A percentile compares a stretch with the other conserved stretches of the same genome.
These are phyloP conservation scores for Pyrenochaeta sp. DNA, from an alignment of 2,329 filamentous ascomycete genomes.

Conservation along the genomic window DNA sequence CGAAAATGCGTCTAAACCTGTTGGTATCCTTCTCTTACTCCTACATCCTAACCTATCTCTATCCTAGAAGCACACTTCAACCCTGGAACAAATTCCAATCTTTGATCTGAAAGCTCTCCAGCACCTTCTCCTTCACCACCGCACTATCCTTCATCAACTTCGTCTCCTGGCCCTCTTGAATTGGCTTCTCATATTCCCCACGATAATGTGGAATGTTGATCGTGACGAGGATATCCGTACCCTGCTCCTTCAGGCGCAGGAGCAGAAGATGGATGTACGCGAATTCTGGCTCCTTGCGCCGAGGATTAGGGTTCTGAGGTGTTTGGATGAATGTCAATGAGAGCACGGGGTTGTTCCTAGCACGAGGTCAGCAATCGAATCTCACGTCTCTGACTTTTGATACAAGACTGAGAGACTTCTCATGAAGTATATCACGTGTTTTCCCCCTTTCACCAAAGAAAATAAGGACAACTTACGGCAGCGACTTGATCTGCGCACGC, in stretches of 20 bases:
- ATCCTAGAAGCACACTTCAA: no score
- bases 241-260: constrained; percentile 75
- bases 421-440: constrained; percentile 6
- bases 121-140: constrained; percentile 73
- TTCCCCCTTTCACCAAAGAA: not conserved
- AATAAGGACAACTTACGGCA: constrained; percentile 45
- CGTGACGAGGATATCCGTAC: constrained; percentile 82
- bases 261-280: constrained; percentile 80
- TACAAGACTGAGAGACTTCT: no score
- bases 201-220: constrained; percentile 87
- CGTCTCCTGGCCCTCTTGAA: constrained; percentile 61
- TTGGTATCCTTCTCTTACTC: no score
- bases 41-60: no score
- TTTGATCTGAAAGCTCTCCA: constrained; percentile 77
- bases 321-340: constrained; percentile 69
- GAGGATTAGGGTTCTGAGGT: constrained; percentile 39
- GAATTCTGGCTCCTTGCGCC: constrained; percentile 58
- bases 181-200: constrained; percentile 75
- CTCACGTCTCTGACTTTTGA: no score
- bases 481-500: constrained; percentile 36
- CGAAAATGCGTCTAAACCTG: no score
- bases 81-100: constrained; percentile 77
- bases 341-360: constrained; percentile 64
- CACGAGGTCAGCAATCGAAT: no score
- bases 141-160: constrained; percentile 68